Evolutionary conservation across 129 eudicot species (phyloP), one percentile per base, ranked within the genome.

Genomic region (Glebionis coronaria): DNA sequence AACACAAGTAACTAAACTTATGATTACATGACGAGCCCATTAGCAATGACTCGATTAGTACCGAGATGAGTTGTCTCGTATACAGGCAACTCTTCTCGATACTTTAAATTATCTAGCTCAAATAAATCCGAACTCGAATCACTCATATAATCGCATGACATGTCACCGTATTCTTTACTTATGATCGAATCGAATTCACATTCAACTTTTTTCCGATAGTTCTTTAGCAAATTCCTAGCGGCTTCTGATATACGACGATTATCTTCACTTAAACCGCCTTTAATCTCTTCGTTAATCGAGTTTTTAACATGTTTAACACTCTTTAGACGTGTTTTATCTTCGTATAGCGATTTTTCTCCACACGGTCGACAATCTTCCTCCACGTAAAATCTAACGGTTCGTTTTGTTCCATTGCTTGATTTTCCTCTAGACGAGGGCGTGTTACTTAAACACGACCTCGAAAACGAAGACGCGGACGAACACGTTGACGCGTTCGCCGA

Each of bases 91-190:
- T 91, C 97, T 65, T 91, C 88, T 25, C 78, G 75, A 60, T 85
- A 87, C 83, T 77, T 78, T 5, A 88, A 77, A 80, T 83, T 85
- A 51, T 85, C 88, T 18, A 91, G 82, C 69, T 91, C 98, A 12
- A 91, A 91, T 11, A 91, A 59, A 76, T 91, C 96, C 3, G 96
- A 91, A 58, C 98, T 91, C 0, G 91, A 83, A 19, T 71, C 85
- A 27, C 97, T 91, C 15, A 69, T 78, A n/a, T 50, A 85, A 68
- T 84, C 95, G 2, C 76, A 86, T 0, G 80, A 82, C 0, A 53
- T 64, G 0, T 80, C 78, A 0, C 67, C 90, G 0, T 79, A 75
- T 12, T 63, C 60, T 9, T 47, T 35, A 16, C 63, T 51, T n/a
- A 45, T 44, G 19, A 19, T 71, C 21, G 67, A 56, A 67, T 47